A percentile compares a stretch with the other conserved stretches of the same genome.
These are phyloP conservation scores for Rhodotorula sp. DNA, from an alignment of 1,284 basidiomycete genomes.

Conservation along the genomic window DNA sequence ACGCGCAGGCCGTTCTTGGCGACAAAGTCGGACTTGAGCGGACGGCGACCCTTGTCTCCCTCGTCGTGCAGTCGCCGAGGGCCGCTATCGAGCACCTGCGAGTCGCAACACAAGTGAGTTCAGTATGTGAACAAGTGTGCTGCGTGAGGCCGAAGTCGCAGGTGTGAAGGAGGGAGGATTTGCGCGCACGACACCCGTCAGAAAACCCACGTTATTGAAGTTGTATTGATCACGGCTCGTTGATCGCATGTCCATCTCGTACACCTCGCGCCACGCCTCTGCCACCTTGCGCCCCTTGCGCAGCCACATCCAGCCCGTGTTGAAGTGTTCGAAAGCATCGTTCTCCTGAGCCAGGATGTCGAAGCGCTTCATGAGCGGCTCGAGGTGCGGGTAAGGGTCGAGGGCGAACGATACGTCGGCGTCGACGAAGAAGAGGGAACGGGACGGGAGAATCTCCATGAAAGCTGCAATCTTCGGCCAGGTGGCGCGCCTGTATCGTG, in stretches of 20 bases:
- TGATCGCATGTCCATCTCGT: conserved; percentile 24
- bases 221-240: conserved; percentile 30
- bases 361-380: conserved; percentile 23
- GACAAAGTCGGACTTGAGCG: conserved; percentile 20
- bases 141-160: too few species aligned
- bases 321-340: conserved; percentile 25
- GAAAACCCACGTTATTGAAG: conserved; percentile 25
- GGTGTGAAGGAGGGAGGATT: background rate
- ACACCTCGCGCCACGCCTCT: conserved; percentile 30
- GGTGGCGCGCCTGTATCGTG: conserved; percentile 6
- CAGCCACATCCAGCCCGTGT: conserved; percentile 39
- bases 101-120: too few species aligned
- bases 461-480: conserved; percentile 39
- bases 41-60: background rate
- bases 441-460: conserved; percentile 27
- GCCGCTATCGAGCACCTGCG: conserved; percentile 24
- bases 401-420: conserved; percentile 32
- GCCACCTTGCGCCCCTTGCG: background rate
- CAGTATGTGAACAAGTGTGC: background rate
- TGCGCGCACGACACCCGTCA: too few species aligned
- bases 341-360: conserved; percentile 37
- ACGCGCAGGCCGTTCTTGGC: conserved; percentile 27
- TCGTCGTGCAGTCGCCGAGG: background rate
- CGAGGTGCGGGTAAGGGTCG: conserved; percentile 37
- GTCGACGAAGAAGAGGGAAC: conserved; percentile 41